These are phyloP conservation scores for Pulveroboletus sp. DNA, from an alignment of 1,284 basidiomycete species.

Conservation along the genomic window DNA sequence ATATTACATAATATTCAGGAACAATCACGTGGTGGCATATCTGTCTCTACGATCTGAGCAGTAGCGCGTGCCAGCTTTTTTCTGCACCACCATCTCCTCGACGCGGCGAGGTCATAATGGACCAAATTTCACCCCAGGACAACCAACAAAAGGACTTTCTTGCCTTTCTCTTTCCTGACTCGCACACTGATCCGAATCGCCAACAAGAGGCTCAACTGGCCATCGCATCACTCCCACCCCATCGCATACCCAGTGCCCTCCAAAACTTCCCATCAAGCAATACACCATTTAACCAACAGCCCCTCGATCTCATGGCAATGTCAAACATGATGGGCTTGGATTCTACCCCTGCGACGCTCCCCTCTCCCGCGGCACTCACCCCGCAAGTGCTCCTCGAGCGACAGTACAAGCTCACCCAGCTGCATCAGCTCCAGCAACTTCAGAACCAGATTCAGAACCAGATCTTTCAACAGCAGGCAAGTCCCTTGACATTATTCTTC, in stretches of 20 bases:
- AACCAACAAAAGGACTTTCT: constrained; percentile 46
- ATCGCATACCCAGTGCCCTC: constrained; percentile 19
- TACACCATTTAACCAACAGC: constrained; percentile 26
- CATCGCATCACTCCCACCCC: neutral
- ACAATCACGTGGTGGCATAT: neutral
- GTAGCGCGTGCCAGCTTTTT: constrained; percentile 14
- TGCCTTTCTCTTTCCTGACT: constrained; percentile 43
- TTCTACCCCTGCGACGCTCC: constrained; percentile 10
- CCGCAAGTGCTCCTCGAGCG: constrained; percentile 53
- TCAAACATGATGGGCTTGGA: constrained; percentile 46
- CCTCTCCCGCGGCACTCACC: constrained; percentile 32
- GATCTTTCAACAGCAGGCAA: constrained; percentile 82
- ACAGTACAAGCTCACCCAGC: constrained; percentile 69
- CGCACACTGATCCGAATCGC: constrained; percentile 27
- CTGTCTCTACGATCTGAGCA: constrained; percentile 15
- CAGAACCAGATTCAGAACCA: constrained; percentile 82
- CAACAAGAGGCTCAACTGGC: constrained; percentile 24
- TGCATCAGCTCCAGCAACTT: constrained; percentile 76
- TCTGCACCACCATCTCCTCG: constrained; percentile 9
- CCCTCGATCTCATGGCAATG: constrained; percentile 51
- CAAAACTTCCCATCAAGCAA: constrained; percentile 25
- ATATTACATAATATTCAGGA: too few species aligned
- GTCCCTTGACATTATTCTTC: constrained; percentile 18
- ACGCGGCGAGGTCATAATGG: constrained; percentile 21
- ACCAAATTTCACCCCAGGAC: constrained; percentile 33